phyloP scores from a whole-genome alignment of 768 basidiomycete genomes.

The Tricholoma flavovirens region DNA sequence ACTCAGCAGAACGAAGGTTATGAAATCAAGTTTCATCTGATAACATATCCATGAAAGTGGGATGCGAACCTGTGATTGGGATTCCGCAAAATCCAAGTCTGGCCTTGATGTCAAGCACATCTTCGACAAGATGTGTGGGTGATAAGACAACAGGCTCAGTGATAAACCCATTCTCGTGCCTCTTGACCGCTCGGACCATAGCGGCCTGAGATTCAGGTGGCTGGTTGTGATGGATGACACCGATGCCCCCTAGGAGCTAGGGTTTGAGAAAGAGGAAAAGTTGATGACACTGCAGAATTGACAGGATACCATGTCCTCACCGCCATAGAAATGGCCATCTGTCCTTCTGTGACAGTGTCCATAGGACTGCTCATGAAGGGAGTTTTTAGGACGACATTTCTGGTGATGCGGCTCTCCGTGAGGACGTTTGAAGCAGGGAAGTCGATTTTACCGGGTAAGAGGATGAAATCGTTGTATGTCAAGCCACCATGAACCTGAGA shows the following conservation, averaged over 20 bases:
- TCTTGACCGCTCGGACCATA: constrained; percentile 97
- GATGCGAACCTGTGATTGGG: constrained; percentile 86
- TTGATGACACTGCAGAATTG: constrained; percentile 10
- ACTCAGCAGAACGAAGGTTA: constrained; percentile 92
- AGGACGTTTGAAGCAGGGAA: constrained; percentile 78
- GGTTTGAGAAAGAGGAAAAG: constrained; percentile 8
- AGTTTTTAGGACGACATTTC: constrained; percentile 87
- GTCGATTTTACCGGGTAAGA: constrained; percentile 93
- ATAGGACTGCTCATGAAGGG: constrained; percentile 98
- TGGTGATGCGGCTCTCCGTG: constrained; percentile 83
- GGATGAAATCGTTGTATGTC: constrained; percentile 95
- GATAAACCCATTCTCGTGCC: constrained; percentile 99
- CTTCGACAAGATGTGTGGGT: constrained; percentile 71
- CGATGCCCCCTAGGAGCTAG: constrained; percentile 89
- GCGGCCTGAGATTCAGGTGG: constrained; percentile 78
- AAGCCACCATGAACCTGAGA: constrained; percentile 81
- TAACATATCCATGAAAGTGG: constrained; percentile 5
- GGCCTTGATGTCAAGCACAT: constrained; percentile 91
- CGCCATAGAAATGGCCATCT: constrained; percentile 92
- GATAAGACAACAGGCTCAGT: constrained; percentile 88
- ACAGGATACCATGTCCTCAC: constrained; percentile 40
- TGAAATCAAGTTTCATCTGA: constrained; percentile 45
- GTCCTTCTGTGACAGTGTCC: constrained; percentile 97
- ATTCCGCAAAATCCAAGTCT: constrained; percentile 93
- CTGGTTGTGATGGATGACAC: constrained; percentile 98